Base-by-base conservation (phyloP, 148 eudicot genomes). In the Persicaria maculosa region DNA sequence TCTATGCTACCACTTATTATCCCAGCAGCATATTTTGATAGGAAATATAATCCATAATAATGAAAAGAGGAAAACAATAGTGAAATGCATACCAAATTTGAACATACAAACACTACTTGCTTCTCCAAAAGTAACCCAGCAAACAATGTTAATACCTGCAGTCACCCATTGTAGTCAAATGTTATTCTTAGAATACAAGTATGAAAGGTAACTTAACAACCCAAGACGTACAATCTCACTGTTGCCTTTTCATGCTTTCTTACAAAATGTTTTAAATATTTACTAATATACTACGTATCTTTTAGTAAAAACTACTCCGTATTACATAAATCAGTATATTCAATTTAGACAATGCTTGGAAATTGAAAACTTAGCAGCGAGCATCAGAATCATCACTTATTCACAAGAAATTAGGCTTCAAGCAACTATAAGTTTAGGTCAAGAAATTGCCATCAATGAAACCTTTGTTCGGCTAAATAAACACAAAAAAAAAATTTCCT, bases 61-160 rank as follows among this genome's bases (percentile, higher is more conserved):
- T 36, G 46, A 65, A 57, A 8, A 65, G 43, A 40, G 43, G 46
- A 43, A 40, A 65, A 65, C 44, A 62, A 11, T 14, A 36, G 47
- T 65, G 31, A 58, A 44, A 53, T 25, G 77, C 87, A 19, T 85
- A 95, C 98, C 98, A 95, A 79, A 80, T 95, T 95, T 47, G 98
- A 88, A 78, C 93, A 95, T 78, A 90, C 86, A 67, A 92, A 50
- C 55, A 87, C 88, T 80, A 95, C 90, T 80, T 95, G 97, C 83
- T 92, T 95, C 82, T 95, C 98, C 84, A 95, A 87, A 57, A 95
- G 84, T 72, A 93, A 93, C 72, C 89, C 97, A 15, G 94, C 86
- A 78, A 95, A 85, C 85, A 95, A 72, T 80, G 97, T 92, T 79
- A 92, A 80, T 7, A 95, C 86, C 98, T 95, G 91, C 74, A 79